Base-by-base conservation (phyloP, 1,284 basidiomycete species). In the Apiotrichum veenhuisii region DNA sequence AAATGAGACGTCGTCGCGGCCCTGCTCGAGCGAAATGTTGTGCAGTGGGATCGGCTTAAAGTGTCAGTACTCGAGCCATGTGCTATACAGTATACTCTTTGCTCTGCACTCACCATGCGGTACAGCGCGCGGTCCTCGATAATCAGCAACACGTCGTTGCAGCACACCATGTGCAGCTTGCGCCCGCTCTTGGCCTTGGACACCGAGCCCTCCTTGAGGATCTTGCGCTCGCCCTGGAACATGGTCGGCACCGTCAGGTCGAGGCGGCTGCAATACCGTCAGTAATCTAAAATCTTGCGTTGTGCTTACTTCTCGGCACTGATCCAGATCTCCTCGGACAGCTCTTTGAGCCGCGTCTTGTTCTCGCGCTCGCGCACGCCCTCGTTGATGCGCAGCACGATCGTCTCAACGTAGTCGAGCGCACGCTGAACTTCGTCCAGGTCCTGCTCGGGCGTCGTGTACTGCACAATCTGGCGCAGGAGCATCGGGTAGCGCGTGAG, bases 401-500 rank as follows among this genome's bases (percentile, higher is more conserved):
- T 85, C 15, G 77, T 78, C 75, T 95, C 90, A 0, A 90, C 83
- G 15, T 80, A 83, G 12, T 81, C 75, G 3, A 89, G 81, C 0
- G 89, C 83, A 0, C 72, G 71, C 11, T 81, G 75, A 33, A 95
- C 82, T 0, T 72, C 72, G 17, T 72, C 72, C 37, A 82, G 79
- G 65, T 93, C 70, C 36, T 72, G 64, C 51, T 83, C 83, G 0
- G 76, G 71, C 25, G 87, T 84, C 1, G 91, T 92, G 69, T 93
- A 90, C 36, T 87, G 82, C 17, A 91, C 75, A 60, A 97, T 89
- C 84, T 90, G 68, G 54, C 85, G 85, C 62, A 96, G 85, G 33
- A 97, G 80, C 0, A 97, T 80, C 0, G 93, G 93, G 71, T 96
- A 97, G 57, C 91, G 82, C 1, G 93, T 95, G 52, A 96, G 85